These are phyloP conservation scores for Asterophora parasitica DNA, from an alignment of 768 basidiomycete species.

Conservation along the genomic window DNA sequence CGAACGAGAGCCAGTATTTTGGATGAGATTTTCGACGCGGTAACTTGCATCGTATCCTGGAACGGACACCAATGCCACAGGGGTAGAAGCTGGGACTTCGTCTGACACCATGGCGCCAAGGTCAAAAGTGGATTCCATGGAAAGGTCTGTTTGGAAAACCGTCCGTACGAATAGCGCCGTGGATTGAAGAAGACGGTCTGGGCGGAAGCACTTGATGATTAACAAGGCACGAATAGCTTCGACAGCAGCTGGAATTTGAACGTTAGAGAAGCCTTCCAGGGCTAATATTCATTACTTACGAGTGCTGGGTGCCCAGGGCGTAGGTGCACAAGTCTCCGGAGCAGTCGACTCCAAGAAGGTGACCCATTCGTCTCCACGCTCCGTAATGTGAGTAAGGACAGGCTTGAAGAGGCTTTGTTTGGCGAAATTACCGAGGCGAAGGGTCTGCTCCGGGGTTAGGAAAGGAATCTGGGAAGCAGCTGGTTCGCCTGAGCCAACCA, in stretches of 20 bases:
- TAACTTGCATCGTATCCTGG: constrained; percentile 99
- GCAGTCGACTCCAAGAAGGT: constrained; percentile 60
- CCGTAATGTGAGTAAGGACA: constrained; percentile 57
- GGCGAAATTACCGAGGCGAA: constrained; percentile 66
- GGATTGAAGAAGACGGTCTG: constrained; percentile 86
- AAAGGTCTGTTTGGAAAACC: constrained; percentile 80
- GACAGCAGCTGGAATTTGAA: constrained; percentile 47
- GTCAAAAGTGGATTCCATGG: constrained; percentile 67
- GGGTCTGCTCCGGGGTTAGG: constrained; percentile 62
- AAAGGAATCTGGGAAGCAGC: constrained; percentile 38
- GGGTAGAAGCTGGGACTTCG: constrained; percentile 77
- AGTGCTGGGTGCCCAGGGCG: constrained; percentile 72
- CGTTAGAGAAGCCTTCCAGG: constrained; percentile 5
- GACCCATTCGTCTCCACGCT: constrained; percentile 64
- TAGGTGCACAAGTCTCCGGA: constrained; percentile 70
- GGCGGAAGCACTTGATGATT: constrained; percentile 86
- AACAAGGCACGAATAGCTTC: constrained; percentile 73
- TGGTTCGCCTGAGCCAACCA: constrained; percentile 32
- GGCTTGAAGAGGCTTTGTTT: constrained; percentile 75
- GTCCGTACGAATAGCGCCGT: constrained; percentile 68
- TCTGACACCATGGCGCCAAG: constrained; percentile 71
- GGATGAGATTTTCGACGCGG: constrained; percentile 83
- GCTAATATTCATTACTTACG: constrained; percentile 47
- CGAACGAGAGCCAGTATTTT: constrained; percentile 71
- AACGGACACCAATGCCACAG: constrained; percentile 88